Base-by-base conservation (phyloP, 2,329 filamentous ascomycete species). In the Fusarium hainanense region DNA sequence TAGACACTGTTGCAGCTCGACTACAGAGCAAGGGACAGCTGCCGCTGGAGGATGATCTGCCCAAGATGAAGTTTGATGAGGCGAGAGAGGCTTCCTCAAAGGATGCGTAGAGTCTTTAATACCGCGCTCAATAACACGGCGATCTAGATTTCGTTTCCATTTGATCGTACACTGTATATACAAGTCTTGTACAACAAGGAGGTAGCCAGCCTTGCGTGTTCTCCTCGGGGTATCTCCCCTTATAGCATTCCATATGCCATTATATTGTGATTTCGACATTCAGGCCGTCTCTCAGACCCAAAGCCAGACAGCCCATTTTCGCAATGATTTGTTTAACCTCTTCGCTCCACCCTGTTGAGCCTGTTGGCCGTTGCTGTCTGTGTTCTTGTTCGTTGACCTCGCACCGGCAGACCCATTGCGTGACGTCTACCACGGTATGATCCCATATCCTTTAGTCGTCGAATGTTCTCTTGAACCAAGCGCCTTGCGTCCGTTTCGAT, bases 371-470 rank as follows among this genome's bases (percentile, higher is more conserved):
- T 90, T 68, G 82, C 77, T 69, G 85, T 90, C 80, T 92, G 95
- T 78, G 85, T 93, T 78, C 93, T 90, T 63, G 96, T 98, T 75
- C 87, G 89, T 83, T 99, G 96, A 73, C 96, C 96, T 73, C 96
- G 88, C 56, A 96, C 95, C 6, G 96, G 96, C 82, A 98, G 82
- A 65, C 91, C 89, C 91, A 98, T 94, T 60, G 95, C 95, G 84
- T 99, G 96, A 72, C 96, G 85, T 79, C 92, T 90, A 70, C 96
- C 96, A 55, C 96, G 86, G 78, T 97, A 97, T 6, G 91, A 90
- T 51, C 94, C 94, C 84, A 97, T 98, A 75, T 98, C 94, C 78
- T 92, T 93, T 79, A 99, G 77, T 63, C 95, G 85, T 78, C 86
- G 86, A 73, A 99, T 97, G 77, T 98, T 96, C 51, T 97, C 93